A percentile compares a stretch with the other conserved stretches of the same genome.
These are phyloP conservation scores for Crepidotus variabilis DNA, from an alignment of 768 basidiomycete genomes.

Conservation along the genomic window DNA sequence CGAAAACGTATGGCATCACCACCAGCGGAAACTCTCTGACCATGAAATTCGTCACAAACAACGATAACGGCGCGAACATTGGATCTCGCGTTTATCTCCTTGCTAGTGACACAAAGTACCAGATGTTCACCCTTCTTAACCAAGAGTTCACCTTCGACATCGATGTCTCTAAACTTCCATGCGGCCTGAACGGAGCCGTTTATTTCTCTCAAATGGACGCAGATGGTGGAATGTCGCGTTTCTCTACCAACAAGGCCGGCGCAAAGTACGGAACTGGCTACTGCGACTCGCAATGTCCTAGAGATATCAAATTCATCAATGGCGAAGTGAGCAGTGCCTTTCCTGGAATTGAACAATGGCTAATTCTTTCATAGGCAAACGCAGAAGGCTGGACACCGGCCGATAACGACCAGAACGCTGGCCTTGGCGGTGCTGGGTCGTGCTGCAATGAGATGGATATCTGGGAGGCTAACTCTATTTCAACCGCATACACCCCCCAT, in stretches of 20 bases:
- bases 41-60: slow-evolving; percentile 38
- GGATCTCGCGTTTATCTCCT: slow-evolving; percentile 44
- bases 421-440: slow-evolving; percentile 13
- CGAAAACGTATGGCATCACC: slow-evolving; percentile 44
- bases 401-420: slow-evolving; percentile 16
- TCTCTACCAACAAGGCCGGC: slow-evolving; percentile 47
- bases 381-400: slow-evolving; percentile 9
- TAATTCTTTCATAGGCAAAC: slow-evolving; percentile 3
- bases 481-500: slow-evolving; percentile 49
- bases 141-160: slow-evolving; percentile 56
- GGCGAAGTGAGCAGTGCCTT: slow-evolving; percentile 33
- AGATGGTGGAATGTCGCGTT: slow-evolving; percentile 43
- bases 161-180: slow-evolving; percentile 49
- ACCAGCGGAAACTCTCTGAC: slow-evolving; percentile 36
- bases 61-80: slow-evolving; percentile 30
- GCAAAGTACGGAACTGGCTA: slow-evolving; percentile 33
- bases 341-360: neutral
- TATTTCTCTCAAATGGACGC: slow-evolving; percentile 50
- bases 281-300: slow-evolving; percentile 44
- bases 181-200: slow-evolving; percentile 53
- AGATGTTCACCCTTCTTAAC: slow-evolving; percentile 37
- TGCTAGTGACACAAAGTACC: slow-evolving; percentile 35
- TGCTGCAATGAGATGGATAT: slow-evolving; percentile 41
- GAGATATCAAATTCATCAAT: slow-evolving; percentile 53
- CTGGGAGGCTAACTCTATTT: slow-evolving; percentile 50